Base-by-base conservation (phyloP, 176 grass and related monocot genomes). In the Aegilops speltoides region DNA sequence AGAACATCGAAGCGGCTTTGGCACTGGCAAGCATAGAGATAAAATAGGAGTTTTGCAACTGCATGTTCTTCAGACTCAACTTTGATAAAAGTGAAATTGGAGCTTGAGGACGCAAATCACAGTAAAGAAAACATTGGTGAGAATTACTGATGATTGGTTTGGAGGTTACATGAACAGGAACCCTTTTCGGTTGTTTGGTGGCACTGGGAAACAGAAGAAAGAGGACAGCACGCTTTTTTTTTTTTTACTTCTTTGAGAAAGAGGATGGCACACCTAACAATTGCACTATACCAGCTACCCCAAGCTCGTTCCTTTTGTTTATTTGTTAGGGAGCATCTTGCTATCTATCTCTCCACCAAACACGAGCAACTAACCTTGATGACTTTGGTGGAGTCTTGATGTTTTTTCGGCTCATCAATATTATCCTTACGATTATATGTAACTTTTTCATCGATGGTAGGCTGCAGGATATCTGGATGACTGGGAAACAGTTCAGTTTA, bases 191-290 rank as follows among this genome's bases (percentile, higher is more conserved):
- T 59, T 83, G 57, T 59, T 60, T 75, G 45, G 33, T 74, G 75
- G 80, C 66, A 67, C 73, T 28, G 64, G 73, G 9, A 82, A 81
- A 56, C 7, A 31, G 56, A 78, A 64, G 56, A 68, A 40, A 60
- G 32, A 34, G 75, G 68, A 79, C 28, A 87, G 68, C 19, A 28
- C 73, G 31, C 85, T 66, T 72, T 54, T 54, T 50, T 0, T 28
- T 28, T 28, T 28, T 28, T 28, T 28, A 28, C 28, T 54, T 19
- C 50, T 54, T 50, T 50, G 46, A 72, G 56, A 60, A 52, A 59
- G 31, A 33, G 79, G 67, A 79, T 46, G 62, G 60, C 32, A 46
- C 31, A 62, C 85, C 75, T 73, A 78, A 74, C 73, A 83, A 7
- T 12, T 79, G 14, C 43, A 75, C 68, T 80, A 10, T 48, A 50